Conservation (phyloP, 441 rosid species). For the Bruguiera hainesii region DNA sequence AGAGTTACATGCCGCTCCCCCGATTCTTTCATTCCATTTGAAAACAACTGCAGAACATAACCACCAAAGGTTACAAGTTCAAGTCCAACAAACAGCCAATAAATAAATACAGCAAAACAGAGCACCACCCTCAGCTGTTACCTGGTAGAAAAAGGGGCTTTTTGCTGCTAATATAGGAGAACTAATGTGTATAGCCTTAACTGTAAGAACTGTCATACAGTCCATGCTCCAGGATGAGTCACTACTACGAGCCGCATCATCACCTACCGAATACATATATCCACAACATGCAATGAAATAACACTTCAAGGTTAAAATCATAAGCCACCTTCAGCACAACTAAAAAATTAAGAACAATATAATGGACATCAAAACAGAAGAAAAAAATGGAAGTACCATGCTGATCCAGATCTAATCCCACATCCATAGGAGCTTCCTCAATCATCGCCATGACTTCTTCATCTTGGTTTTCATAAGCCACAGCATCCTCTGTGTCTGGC, state of each 20-base stretch:
- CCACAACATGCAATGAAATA: conserved; percentile 3
- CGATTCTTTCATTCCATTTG: conserved; percentile 90
- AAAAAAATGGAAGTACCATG: conserved; percentile 18
- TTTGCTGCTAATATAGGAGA: conserved; percentile 78
- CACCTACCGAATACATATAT: conserved; percentile 31
- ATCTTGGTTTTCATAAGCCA: conserved; percentile 69
- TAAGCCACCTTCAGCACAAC: background rate
- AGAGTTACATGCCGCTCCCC: conserved; percentile 81
- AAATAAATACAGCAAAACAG: conserved; percentile 9
- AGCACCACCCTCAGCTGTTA: conserved; percentile 10
- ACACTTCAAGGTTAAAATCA: background rate
- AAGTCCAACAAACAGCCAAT: background rate
- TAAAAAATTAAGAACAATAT: background rate
- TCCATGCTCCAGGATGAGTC: conserved; percentile 47
- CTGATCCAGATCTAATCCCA: conserved; percentile 19
- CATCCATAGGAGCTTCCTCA: conserved; percentile 72
- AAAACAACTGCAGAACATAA: conserved; percentile 56
- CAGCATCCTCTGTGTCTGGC: conserved; percentile 76
- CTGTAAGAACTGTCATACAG: conserved; percentile 40
- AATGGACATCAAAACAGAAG: background rate
- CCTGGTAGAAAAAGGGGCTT: conserved; percentile 83
- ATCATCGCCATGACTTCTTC: conserved; percentile 79
- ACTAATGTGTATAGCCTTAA: conserved; percentile 62
- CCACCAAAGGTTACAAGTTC: conserved; percentile 5
- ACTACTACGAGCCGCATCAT: conserved; percentile 30